Base-by-base conservation (phyloP, 257 asterid species). In the Nicotiana otophora region DNA sequence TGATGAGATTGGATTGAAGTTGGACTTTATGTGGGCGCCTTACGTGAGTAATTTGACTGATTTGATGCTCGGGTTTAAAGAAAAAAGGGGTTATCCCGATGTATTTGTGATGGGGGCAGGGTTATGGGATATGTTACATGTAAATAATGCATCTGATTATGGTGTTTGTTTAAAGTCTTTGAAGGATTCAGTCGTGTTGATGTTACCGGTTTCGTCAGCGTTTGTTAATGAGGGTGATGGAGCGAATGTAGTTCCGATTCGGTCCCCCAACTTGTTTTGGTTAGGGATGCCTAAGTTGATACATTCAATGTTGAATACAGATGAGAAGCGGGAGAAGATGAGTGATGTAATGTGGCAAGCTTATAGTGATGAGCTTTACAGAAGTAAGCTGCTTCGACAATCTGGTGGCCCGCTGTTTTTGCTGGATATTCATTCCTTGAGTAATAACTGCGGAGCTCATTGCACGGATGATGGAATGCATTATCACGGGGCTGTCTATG, bases 381-480 rank as follows among this genome's bases (percentile, higher is more conserved):
- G 80, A 78, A 93, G 91, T 87, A 89, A 89, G 87, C 87, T 96
- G 58, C 83, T 94, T 80, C 89, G 82, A 7, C 81, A 86, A 75
- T 83, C 85, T 39, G 97, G 97, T 6, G 98, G 99, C 34, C 97
- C 98, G 0, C 82, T 93, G 76, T 75, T 91, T 33, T 87, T 93
- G 48, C 89, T 96, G 55, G 97, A 96, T 84, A 89, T 93, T 5
- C 95, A 76, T 77, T 75, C 78, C 39, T 82, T 96, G 90, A 94
- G 97, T 65, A 84, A 80, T 14, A 83, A 84, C 26, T 96, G 99
- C 55, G 98, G 98, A 72, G 76, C 83, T 48, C 85, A 19, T n/a
- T 94, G 99, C 85, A 89, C 98, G 39, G 81, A 48, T 1, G 98
- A 96, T 85, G 99, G 99, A 39, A 94, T 96, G 97, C 99, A 96